A percentile compares a stretch with the other conserved stretches of the same genome.
These are phyloP conservation scores for Zelopaecilomyces penicillatus DNA, from an alignment of 2,329 filamentous ascomycete genomes.

Conservation along the genomic window DNA sequence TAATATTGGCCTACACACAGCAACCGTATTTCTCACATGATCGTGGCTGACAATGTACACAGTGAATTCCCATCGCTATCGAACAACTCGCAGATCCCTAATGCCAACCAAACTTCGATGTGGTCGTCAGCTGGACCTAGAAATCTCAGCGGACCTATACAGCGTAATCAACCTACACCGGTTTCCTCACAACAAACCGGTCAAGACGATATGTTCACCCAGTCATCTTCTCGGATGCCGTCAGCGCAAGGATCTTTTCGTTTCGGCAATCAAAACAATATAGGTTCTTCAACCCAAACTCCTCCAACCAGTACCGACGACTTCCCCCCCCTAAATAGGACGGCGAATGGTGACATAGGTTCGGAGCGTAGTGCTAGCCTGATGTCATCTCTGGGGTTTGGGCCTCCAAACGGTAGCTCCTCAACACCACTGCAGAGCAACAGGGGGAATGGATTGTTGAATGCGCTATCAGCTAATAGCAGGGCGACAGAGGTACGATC, in stretches of 20 bases:
- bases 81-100: conserved; percentile 48
- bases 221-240: conserved; percentile 31
- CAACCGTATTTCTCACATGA: no score
- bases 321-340: conserved; percentile 53
- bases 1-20: not conserved
- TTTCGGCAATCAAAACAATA: conserved; percentile 41
- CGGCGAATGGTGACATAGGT: conserved; percentile 48
- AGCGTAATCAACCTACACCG: conserved; percentile 43
- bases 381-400: conserved; percentile 48
- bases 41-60: not conserved
- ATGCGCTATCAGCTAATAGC: conserved; percentile 53
- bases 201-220: conserved; percentile 39
- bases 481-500: conserved; percentile 42
- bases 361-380: conserved; percentile 45
- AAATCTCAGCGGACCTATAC: conserved; percentile 39
- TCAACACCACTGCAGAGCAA: conserved; percentile 29
- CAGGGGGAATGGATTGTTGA: conserved; percentile 54
- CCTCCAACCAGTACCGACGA: conserved; percentile 47
- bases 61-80: conserved; percentile 61
- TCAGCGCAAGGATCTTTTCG: conserved; percentile 42
- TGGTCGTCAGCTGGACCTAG: conserved; percentile 46
- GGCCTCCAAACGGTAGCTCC: conserved; percentile 34
- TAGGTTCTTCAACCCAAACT: conserved; percentile 36
- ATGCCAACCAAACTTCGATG: conserved; percentile 40
- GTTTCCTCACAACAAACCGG: conserved; percentile 41